Conservation (phyloP, 768 basidiomycete species). For the Hysterangium stoloniferum region DNA sequence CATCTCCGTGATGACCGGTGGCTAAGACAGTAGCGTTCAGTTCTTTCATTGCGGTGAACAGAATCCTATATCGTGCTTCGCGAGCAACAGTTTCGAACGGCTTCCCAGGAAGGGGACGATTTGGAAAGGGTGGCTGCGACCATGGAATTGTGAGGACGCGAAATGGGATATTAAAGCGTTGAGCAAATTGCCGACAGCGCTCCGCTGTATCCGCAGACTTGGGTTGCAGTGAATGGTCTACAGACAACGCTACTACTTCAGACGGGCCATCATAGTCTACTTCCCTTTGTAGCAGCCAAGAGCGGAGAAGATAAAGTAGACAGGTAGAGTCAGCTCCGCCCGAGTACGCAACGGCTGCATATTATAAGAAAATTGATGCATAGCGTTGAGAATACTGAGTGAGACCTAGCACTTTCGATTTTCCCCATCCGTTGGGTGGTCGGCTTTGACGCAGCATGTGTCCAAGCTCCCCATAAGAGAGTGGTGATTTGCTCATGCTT, state of each 20-base stretch:
- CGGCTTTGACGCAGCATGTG: constrained; percentile 36
- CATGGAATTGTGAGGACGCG: constrained; percentile 45
- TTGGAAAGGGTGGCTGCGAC: constrained; percentile 45
- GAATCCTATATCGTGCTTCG: constrained; percentile 43
- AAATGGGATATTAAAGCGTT: constrained; percentile 37
- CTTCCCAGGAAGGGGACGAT: constrained; percentile 30
- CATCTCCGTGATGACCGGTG: constrained; percentile 73
- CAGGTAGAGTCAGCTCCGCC: constrained; percentile 81
- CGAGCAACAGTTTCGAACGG: constrained; percentile 53
- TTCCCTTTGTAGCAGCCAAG: constrained; percentile 25
- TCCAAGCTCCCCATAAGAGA: constrained; percentile 42
- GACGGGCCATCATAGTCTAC: constrained; percentile 18
- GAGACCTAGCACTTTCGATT: constrained; percentile 4
- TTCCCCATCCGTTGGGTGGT: constrained; percentile 43
- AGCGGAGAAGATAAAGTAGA: constrained; percentile 59
- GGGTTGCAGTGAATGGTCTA: constrained; percentile 65
- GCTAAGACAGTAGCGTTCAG: constrained; percentile 39
- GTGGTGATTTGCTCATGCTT: constrained; percentile 16
- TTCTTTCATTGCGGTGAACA: constrained; percentile 41
- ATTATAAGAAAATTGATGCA: neutral
- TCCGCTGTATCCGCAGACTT: constrained; percentile 49
- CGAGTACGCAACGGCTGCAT: constrained; percentile 67
- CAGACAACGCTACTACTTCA: constrained; percentile 47
- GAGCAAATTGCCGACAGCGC: constrained; percentile 37
- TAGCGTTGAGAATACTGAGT: neutral